These are phyloP conservation scores for Spathaspora passalidarum DNA, from an alignment of 805 yeast species.

Conservation along the genomic window DNA sequence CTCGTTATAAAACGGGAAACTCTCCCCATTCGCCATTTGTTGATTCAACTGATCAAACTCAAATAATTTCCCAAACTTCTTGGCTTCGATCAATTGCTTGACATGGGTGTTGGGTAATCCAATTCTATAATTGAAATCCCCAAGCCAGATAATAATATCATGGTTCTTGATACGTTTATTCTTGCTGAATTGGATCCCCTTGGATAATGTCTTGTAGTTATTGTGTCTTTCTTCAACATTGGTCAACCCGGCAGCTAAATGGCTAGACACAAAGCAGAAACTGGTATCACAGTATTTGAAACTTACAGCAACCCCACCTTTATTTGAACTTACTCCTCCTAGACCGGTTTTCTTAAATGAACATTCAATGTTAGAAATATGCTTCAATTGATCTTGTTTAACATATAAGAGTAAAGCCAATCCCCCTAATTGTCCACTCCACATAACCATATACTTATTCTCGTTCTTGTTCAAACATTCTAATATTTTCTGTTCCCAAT, in stretches of 20 bases:
- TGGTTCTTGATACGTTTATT: constrained; percentile 58
- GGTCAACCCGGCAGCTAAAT: constrained; percentile 89
- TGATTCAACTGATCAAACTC: constrained; percentile 74
- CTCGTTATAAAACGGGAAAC: constrained; percentile 76
- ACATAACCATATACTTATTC: constrained; percentile 51
- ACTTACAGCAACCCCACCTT: constrained; percentile 78
- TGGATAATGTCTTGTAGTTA: constrained; percentile 76
- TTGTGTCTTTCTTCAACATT: constrained; percentile 80
- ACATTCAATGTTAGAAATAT: constrained; percentile 63
- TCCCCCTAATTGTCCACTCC: constrained; percentile 87
- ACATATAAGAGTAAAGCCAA: constrained; percentile 68
- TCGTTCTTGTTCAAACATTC: constrained; percentile 39
- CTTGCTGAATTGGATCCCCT: constrained; percentile 62
- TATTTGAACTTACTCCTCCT: constrained; percentile 83
- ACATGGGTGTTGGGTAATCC: constrained; percentile 71
- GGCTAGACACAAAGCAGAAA: constrained; percentile 79
- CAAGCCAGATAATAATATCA: constrained; percentile 88
- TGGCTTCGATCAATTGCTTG: constrained; percentile 47
- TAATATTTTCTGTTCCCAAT: constrained; percentile 67
- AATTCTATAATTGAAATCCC: constrained; percentile 89
- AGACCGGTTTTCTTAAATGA: constrained; percentile 86
- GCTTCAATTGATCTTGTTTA: constrained; percentile 47
- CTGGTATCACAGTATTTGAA: constrained; percentile 63
- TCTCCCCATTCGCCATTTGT: constrained; percentile 67
- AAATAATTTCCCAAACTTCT: constrained; percentile 50